A percentile compares a stretch with the other conserved stretches of the same genome.
Evolutionary conservation across 495 filamentous ascomycete species (phyloP).

Genomic region (Aspergillus nanangensis): DNA sequence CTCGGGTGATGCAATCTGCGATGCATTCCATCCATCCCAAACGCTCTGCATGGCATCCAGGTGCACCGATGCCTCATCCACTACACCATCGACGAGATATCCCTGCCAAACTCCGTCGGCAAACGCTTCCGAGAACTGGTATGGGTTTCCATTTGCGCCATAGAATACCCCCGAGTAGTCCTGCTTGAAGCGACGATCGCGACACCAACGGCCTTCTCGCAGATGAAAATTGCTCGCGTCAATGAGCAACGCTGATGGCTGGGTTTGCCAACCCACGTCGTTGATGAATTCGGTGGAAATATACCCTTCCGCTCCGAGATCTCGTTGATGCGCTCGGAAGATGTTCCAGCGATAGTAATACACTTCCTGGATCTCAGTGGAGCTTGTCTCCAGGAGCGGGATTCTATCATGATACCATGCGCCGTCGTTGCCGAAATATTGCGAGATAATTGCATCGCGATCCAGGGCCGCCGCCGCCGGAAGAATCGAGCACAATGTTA

Average conservation of each 20-base stretch:
- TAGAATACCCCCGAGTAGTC: slow-evolving; percentile 21
- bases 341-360: slow-evolving; percentile 31
- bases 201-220: slow-evolving; percentile 26
- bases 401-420: slow-evolving; percentile 17
- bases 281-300: slow-evolving; percentile 28
- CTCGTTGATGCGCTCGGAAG: slow-evolving; percentile 28
- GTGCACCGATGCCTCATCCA: slow-evolving; percentile 11
- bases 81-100: slow-evolving; percentile 25
- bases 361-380: slow-evolving; percentile 19
- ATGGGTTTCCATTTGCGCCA: slow-evolving; percentile 13
- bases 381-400: slow-evolving; percentile 14
- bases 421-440: slow-evolving; percentile 18
- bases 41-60: slow-evolving; percentile 20
- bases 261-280: slow-evolving; percentile 22
- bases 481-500: neutral
- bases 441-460: neutral
- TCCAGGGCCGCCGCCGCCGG: slow-evolving; percentile 3
- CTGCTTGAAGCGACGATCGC: slow-evolving; percentile 24
- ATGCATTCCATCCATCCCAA: slow-evolving; percentile 19
- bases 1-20: too few species aligned
- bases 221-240: slow-evolving; percentile 25
- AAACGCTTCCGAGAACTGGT: slow-evolving; percentile 23
- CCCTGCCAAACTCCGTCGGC: slow-evolving; percentile 24
- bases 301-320: slow-evolving; percentile 22
- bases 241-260: slow-evolving; percentile 18